A percentile compares a stretch with the other conserved stretches of the same genome.
phyloP scores from a whole-genome alignment of 2,329 filamentous ascomycete genomes.

The Colletotrichum cuscutae region DNA sequence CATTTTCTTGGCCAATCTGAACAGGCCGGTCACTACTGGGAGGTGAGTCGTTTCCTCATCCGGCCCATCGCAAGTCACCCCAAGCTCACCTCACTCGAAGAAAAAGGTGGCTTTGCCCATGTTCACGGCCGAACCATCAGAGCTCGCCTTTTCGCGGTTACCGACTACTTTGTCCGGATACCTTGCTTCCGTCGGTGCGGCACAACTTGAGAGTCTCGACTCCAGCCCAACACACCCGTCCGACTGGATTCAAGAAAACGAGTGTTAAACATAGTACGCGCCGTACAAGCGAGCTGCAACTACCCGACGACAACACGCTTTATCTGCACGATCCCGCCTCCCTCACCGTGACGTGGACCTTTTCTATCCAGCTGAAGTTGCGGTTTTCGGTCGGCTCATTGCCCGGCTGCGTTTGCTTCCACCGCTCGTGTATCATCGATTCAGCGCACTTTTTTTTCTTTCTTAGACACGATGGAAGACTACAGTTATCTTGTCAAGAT shows the following conservation, averaged over 20 bases:
- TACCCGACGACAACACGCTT: slow-evolving; percentile 19
- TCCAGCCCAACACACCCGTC: not conserved
- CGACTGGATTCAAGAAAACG: not conserved
- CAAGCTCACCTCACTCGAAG: slow-evolving; percentile 10
- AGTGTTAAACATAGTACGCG: slow-evolving; percentile 7
- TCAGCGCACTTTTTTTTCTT: not conserved
- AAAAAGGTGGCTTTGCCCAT: slow-evolving; percentile 10
- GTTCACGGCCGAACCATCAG: not conserved
- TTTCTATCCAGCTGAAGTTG: not conserved
- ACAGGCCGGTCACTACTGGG: not conserved
- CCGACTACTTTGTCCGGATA: not conserved
- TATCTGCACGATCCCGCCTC: slow-evolving; percentile 19
- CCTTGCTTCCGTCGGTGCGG: not conserved
- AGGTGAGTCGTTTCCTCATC: slow-evolving; percentile 2
- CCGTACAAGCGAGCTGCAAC: slow-evolving; percentile 16
- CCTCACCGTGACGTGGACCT: slow-evolving; percentile 13
- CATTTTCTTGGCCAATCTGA: not conserved
- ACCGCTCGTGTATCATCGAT: not conserved
- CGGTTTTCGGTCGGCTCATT: not conserved
- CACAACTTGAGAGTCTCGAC: not conserved
- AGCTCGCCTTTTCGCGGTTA: not conserved
- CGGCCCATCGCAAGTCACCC: not conserved
- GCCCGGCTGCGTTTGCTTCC: not conserved
- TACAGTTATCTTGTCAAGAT: slow-evolving; percentile 44
- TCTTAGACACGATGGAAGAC: not conserved